These are phyloP conservation scores for Neofusicoccum parvum DNA, from an alignment of 2,329 filamentous ascomycete species.

Conservation along the genomic window DNA sequence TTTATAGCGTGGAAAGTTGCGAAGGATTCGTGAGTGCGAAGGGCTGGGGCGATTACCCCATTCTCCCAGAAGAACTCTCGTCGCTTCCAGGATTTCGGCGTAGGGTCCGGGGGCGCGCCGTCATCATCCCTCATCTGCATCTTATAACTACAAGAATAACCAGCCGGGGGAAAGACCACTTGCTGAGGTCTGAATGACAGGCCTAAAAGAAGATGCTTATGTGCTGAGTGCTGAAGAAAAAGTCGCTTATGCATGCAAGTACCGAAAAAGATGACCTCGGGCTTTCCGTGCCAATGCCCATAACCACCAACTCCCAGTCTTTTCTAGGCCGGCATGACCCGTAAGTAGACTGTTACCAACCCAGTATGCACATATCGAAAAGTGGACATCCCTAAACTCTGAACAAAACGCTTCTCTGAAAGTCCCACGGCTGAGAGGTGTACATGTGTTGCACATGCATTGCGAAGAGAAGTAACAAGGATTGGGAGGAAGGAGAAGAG, in stretches of 20 bases:
- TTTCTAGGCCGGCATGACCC: conserved; percentile 5
- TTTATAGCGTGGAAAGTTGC: no score
- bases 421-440: not conserved
- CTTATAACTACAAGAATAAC: conserved; percentile 2
- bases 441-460: not conserved
- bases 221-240: not conserved
- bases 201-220: conserved; percentile 2
- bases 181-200: not conserved
- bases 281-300: conserved; percentile 4
- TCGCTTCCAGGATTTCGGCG: no score
- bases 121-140: no score
- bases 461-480: not conserved
- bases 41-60: no score
- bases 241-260: conserved; percentile 15
- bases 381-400: not conserved
- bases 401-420: no score
- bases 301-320: conserved; percentile 17
- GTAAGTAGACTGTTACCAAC: not conserved
- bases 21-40: no score
- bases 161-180: not conserved
- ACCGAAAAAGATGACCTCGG: conserved; percentile 9
- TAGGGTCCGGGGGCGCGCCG: no score
- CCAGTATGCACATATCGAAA: not conserved
- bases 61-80: no score
- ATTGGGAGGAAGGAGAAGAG: not conserved